Conservation (phyloP, 768 basidiomycete species). For the Russula brevipes region DNA sequence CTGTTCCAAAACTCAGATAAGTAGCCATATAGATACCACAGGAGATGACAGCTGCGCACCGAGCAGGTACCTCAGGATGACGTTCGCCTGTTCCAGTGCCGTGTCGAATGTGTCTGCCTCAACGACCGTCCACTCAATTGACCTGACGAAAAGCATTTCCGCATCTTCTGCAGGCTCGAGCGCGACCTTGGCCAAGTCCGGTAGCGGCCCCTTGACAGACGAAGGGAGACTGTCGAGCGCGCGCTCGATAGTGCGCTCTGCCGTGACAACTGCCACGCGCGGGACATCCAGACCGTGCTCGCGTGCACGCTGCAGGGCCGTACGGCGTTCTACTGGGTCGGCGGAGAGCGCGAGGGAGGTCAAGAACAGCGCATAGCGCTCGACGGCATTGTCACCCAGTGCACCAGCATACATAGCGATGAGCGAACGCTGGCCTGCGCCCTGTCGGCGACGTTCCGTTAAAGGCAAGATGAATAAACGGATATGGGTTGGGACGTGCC, state of each 20-base stretch:
- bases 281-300: slow-evolving; percentile 83
- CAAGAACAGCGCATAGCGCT: slow-evolving; percentile 88
- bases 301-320: slow-evolving; percentile 67
- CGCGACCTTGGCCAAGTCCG: slow-evolving; percentile 13
- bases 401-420: slow-evolving; percentile 94
- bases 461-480: neutral
- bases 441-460: slow-evolving; percentile 34
- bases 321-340: slow-evolving; percentile 57
- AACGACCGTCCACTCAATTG: slow-evolving; percentile 92
- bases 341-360: slow-evolving; percentile 64
- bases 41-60: slow-evolving; percentile 43
- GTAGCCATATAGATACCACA: neutral
- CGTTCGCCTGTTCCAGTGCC: slow-evolving; percentile 83
- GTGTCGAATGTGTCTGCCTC: slow-evolving; percentile 64
- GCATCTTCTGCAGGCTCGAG: slow-evolving; percentile 41
- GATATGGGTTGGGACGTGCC: slow-evolving; percentile 36
- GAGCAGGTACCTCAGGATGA: slow-evolving; percentile 84
- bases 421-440: slow-evolving; percentile 73
- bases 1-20: slow-evolving; percentile 41
- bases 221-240: slow-evolving; percentile 46
- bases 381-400: slow-evolving; percentile 84
- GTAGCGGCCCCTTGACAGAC: slow-evolving; percentile 16
- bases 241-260: slow-evolving; percentile 69
- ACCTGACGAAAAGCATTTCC: slow-evolving; percentile 68
- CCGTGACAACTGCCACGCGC: slow-evolving; percentile 73